Percentiles rank a stretch among this genome's conserved stretches.
These are phyloP conservation scores for Urostyla sp. DNA, from an alignment of 73 alveolate species.

Conservation along the genomic window DNA sequence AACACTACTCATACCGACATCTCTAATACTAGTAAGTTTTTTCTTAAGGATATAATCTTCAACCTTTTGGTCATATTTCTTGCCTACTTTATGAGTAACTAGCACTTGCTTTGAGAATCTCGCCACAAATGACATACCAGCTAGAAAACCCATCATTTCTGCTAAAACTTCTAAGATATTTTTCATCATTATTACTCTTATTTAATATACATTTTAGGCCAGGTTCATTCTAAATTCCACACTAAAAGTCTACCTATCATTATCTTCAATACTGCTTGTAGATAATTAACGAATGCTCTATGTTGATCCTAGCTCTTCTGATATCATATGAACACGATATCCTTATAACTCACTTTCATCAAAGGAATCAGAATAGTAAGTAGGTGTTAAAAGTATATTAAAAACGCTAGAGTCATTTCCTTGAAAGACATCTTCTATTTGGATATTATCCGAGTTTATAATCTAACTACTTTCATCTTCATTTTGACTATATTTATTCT, in stretches of 20 bases:
- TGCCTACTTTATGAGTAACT: slow-evolving; percentile 24
- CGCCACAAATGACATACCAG: slow-evolving; percentile 45
- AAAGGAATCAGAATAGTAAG: slow-evolving; percentile 5
- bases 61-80: not conserved
- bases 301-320: slow-evolving; percentile 6
- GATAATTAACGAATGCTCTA: too few species aligned
- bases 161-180: slow-evolving; percentile 40
- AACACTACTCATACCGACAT: not conserved
- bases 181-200: slow-evolving; percentile 20
- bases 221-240: slow-evolving; percentile 10
- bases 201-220: slow-evolving; percentile 22
- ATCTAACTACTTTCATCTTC: too few species aligned
- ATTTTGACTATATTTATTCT: not conserved
- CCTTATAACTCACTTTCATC: slow-evolving; percentile 35
- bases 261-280: not conserved
- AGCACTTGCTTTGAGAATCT: slow-evolving; percentile 23
- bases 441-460: too few species aligned
- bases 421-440: slow-evolving; percentile 20
- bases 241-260: not conserved
- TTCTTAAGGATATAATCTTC: slow-evolving; percentile 8
- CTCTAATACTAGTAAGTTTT: slow-evolving; percentile 8
- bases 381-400: slow-evolving; percentile 21
- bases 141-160: slow-evolving; percentile 44
- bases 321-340: slow-evolving; percentile 22
- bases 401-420: slow-evolving; percentile 25